phyloP scores from a whole-genome alignment of 805 yeast species.

The Candida anglica region DNA sequence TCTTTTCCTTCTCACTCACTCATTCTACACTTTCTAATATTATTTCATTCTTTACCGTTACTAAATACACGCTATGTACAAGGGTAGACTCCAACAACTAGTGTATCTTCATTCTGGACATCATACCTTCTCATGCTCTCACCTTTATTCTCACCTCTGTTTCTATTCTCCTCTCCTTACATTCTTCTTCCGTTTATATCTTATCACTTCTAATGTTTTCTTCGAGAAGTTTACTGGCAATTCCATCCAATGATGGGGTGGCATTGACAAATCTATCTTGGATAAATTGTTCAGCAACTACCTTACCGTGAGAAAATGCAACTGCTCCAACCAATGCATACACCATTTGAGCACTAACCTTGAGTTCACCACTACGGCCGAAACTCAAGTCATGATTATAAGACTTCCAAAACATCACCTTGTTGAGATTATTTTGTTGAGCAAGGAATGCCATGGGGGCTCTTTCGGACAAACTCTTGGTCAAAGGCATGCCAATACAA shows the following conservation, averaged over 20 bases:
- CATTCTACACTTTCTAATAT: constrained; percentile 6
- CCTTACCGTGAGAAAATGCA: constrained; percentile 56
- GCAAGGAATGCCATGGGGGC: constrained; percentile 51
- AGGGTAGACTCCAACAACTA: constrained; percentile 1
- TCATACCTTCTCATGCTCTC: neutral
- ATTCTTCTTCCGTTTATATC: neutral
- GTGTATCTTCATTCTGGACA: neutral
- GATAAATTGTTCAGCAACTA: constrained; percentile 55
- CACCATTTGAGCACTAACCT: constrained; percentile 51
- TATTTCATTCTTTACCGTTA: neutral
- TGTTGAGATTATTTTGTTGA: constrained; percentile 42
- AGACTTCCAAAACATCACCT: constrained; percentile 64
- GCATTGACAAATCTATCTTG: constrained; percentile 42
- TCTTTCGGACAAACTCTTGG: constrained; percentile 51
- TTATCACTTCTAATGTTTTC: constrained; percentile 1
- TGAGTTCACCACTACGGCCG: constrained; percentile 51
- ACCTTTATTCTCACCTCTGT: neutral
- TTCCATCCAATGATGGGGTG: constrained; percentile 26
- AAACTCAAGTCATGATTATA: constrained; percentile 45
- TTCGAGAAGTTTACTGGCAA: constrained; percentile 22
- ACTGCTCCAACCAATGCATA: constrained; percentile 69
- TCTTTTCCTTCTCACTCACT: too few species aligned
- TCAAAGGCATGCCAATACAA: constrained; percentile 52
- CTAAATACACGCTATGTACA: constrained; percentile 4
- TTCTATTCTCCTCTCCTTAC: neutral